These are phyloP conservation scores for Ophiocordyceps polyrhachis-furcata DNA, from an alignment of 2,329 filamentous ascomycete genomes.

Conservation along the genomic window DNA sequence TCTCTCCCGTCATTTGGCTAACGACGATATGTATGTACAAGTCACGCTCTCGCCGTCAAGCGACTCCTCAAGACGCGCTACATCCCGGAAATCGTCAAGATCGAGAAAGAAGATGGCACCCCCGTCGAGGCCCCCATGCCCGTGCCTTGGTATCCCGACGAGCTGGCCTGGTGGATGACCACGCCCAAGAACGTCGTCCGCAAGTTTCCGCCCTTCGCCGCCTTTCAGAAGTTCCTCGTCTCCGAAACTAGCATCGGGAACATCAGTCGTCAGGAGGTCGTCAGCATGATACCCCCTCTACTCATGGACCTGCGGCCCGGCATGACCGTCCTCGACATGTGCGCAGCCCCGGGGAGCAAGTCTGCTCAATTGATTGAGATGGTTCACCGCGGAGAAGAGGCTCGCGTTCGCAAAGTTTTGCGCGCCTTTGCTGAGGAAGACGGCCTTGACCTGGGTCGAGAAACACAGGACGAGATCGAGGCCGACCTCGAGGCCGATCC, in stretches of 20 bases:
- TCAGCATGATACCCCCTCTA: constrained; percentile 96
- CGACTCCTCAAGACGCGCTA: constrained; percentile 74
- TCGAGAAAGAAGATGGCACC: constrained; percentile 65
- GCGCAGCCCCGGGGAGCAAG: constrained; percentile 93
- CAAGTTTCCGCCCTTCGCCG: constrained; percentile 81
- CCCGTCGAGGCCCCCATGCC: constrained; percentile 64
- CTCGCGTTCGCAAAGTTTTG: constrained; percentile 55
- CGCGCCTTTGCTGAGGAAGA: constrained; percentile 43
- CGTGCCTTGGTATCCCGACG: constrained; percentile 84
- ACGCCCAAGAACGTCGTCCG: constrained; percentile 92
- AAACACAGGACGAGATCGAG: constrained; percentile 27
- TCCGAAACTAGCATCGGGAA: constrained; percentile 95
- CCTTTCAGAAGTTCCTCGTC: constrained; percentile 94
- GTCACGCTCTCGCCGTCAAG: constrained; percentile 83
- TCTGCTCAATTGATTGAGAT: constrained; percentile 89
- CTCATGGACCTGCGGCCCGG: constrained; percentile 80
- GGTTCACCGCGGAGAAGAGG: constrained; percentile 83
- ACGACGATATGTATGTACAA: constrained; percentile 14
- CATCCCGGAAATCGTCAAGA: constrained; percentile 74
- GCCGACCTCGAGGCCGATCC: constrained; percentile 38
- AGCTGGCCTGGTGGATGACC: constrained; percentile 94
- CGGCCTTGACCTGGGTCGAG: constrained; percentile 29
- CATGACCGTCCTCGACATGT: constrained; percentile 89
- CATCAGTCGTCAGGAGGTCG: constrained; percentile 91
- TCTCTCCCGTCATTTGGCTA: too few species aligned